phyloP scores from a whole-genome alignment of 176 grass and related monocot species.

The Canna indica region DNA sequence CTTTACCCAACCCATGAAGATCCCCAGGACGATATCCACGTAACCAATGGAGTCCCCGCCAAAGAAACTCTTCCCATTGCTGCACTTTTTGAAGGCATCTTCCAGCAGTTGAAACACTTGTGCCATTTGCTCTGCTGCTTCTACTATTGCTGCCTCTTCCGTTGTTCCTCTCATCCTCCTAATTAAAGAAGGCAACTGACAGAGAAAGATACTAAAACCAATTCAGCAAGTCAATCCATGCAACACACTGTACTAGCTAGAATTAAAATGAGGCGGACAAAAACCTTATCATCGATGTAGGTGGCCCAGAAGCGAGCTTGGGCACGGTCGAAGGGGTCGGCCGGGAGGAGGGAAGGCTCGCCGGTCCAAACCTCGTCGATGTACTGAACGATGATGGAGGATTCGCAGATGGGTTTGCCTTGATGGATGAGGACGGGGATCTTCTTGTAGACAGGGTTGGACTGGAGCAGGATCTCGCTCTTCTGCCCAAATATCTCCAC shows the following conservation, averaged over 20 bases:
- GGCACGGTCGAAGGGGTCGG: conserved; percentile 8
- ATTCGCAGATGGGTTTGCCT: conserved; percentile 29
- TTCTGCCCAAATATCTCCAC: neutral
- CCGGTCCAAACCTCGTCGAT: conserved; percentile 35
- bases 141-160: conserved; percentile 16
- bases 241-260: no score
- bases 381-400: conserved; percentile 34
- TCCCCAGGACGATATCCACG: conserved; percentile 38
- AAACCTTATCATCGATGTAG: no score
- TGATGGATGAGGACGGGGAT: neutral
- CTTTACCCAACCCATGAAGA: conserved; percentile 29
- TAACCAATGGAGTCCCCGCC: conserved; percentile 39
- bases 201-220: no score
- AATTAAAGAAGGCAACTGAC: no score
- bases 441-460: conserved; percentile 22
- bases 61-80: conserved; percentile 38
- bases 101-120: conserved; percentile 27
- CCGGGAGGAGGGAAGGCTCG: neutral
- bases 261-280: no score
- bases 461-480: neutral
- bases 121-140: conserved; percentile 13
- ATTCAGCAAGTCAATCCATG: no score
- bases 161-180: neutral
- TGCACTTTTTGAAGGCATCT: conserved; percentile 31
- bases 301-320: neutral